Percentiles rank a stretch among this genome's conserved stretches.
These are phyloP conservation scores for Puccinia horiana DNA, from an alignment of 1,284 basidiomycete species.

Conservation along the genomic window DNA sequence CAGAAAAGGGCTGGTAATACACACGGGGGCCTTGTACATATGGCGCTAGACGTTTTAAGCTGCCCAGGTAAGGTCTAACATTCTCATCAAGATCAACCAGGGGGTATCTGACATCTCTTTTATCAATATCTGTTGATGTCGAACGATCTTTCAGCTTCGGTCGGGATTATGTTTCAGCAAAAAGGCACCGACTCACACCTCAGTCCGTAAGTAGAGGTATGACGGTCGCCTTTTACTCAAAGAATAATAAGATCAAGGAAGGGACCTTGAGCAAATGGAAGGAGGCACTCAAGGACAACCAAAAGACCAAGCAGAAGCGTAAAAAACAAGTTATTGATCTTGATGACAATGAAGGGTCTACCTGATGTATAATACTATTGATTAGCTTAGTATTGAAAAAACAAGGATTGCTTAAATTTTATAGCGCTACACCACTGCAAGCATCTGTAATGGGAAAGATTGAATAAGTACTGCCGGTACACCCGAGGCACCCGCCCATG, in stretches of 20 bases:
- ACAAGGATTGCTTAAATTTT: neutral
- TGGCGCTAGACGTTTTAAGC: neutral
- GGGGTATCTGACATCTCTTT: neutral
- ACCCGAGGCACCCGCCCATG: neutral
- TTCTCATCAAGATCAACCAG: neutral
- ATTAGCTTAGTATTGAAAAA: neutral
- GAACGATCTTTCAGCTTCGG: neutral
- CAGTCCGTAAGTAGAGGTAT: conserved; percentile 2
- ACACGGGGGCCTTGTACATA: neutral
- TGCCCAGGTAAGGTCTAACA: neutral
- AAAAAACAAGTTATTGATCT: neutral
- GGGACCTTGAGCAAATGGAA: no score
- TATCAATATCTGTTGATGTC: neutral
- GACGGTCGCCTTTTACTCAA: conserved; percentile 3
- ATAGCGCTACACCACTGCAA: neutral
- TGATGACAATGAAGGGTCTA: neutral
- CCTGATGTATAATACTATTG: conserved; percentile 5
- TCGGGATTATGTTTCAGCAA: conserved; percentile 3
- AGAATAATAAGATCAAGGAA: neutral
- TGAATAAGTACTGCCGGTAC: neutral
- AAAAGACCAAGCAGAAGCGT: neutral
- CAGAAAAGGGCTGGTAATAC: neutral
- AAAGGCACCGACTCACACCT: neutral
- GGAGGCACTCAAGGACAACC: neutral
- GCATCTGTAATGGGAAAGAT: neutral